Percentiles rank a stretch among this genome's conserved stretches.
These are phyloP conservation scores for Kwoniella shandongensis DNA, from an alignment of 768 basidiomycete genomes.

Conservation along the genomic window DNA sequence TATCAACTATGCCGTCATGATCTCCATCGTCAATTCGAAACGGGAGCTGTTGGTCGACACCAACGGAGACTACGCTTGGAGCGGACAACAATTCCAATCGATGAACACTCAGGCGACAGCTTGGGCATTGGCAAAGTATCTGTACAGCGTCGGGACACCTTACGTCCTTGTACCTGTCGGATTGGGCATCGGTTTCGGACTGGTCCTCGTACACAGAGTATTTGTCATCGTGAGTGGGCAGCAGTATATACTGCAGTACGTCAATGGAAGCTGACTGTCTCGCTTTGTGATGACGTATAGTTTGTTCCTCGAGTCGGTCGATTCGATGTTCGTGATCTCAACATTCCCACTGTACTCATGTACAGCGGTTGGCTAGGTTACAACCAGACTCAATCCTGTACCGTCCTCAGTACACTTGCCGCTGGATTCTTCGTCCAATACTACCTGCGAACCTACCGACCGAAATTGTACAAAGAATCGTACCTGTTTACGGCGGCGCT, in stretches of 20 bases:
- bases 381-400: constrained; percentile 13
- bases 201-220: constrained; percentile 8
- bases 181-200: constrained; percentile 1
- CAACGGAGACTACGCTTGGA: constrained; percentile 15
- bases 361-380: constrained; percentile 8
- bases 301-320: constrained; percentile 5
- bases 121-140: constrained; percentile 6
- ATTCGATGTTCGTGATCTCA: constrained; percentile 5
- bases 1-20: constrained; percentile 27
- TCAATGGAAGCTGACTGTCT: background rate
- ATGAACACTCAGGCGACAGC: constrained; percentile 9
- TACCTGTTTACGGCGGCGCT: constrained; percentile 11
- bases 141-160: background rate
- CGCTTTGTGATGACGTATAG: background rate
- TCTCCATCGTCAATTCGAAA: constrained; percentile 7
- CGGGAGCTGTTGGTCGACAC: constrained; percentile 7
- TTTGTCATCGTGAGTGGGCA: constrained; percentile 9
- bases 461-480: constrained; percentile 7
- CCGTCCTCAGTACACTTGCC: constrained; percentile 1
- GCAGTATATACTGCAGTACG: too few species aligned
- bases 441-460: constrained; percentile 11
- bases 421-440: constrained; percentile 17
- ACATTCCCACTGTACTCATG: constrained; percentile 11
- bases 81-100: constrained; percentile 6
- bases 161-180: constrained; percentile 9